phyloP scores from a whole-genome alignment of 768 basidiomycete species.

The Leucocoprinus sp. region DNA sequence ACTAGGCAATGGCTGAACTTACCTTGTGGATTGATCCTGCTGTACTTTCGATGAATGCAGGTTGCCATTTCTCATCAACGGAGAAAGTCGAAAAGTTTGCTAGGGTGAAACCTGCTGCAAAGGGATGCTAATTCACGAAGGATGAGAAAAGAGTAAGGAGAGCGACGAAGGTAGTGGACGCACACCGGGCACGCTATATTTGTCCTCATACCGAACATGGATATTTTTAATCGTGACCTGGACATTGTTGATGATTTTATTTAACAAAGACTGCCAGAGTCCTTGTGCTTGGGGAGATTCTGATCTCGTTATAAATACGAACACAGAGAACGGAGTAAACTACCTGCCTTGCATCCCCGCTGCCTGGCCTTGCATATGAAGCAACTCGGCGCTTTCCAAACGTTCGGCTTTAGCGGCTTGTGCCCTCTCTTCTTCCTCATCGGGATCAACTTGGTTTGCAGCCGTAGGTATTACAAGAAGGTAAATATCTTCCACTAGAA shows the following conservation, averaged over 20 bases:
- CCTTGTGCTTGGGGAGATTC: slow-evolving; percentile 76
- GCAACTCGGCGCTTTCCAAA: slow-evolving; percentile 78
- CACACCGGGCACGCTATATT: slow-evolving; percentile 86
- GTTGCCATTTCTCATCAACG: slow-evolving; percentile 79
- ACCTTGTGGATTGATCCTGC: slow-evolving; percentile 87
- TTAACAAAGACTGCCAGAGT: slow-evolving; percentile 70
- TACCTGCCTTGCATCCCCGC: slow-evolving; percentile 40
- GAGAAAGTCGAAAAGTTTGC: slow-evolving; percentile 84
- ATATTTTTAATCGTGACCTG: slow-evolving; percentile 95
- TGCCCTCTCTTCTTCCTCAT: slow-evolving; percentile 76
- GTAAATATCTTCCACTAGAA: slow-evolving; percentile 90
- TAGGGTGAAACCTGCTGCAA: slow-evolving; percentile 85
- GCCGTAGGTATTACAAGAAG: slow-evolving; percentile 83
- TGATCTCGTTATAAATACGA: slow-evolving; percentile 13
- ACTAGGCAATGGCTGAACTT: not conserved
- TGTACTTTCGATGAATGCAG: slow-evolving; percentile 88
- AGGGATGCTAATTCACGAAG: slow-evolving; percentile 63
- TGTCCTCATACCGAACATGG: slow-evolving; percentile 95
- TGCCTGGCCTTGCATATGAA: slow-evolving; percentile 57
- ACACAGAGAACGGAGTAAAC: not conserved
- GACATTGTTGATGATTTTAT: slow-evolving; percentile 91
- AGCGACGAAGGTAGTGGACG: slow-evolving; percentile 19
- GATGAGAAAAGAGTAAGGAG: not conserved
- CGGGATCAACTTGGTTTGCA: slow-evolving; percentile 58
- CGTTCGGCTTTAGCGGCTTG: slow-evolving; percentile 87